A percentile compares a stretch with the other conserved stretches of the same genome.
Conservation (phyloP, 2,329 filamentous ascomycete species). For the Colletotrichum costaricense region DNA sequence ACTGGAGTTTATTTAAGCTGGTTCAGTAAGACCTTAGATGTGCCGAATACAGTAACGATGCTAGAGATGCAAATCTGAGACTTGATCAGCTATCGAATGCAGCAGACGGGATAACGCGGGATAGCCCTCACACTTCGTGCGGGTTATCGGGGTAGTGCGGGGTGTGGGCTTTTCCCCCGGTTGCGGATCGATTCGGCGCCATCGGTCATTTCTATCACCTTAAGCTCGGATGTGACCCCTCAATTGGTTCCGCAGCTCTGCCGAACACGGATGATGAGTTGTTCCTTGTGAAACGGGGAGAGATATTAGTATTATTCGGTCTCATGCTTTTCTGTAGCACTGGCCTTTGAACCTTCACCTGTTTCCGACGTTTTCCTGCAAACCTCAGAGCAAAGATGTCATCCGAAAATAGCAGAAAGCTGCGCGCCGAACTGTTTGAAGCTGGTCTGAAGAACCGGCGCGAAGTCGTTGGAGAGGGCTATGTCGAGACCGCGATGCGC, state of each 20-base stretch:
- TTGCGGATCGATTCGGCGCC: not conserved
- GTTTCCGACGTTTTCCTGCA: not conserved
- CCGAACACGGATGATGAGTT: not conserved
- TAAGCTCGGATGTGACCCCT: not conserved
- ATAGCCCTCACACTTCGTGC: not conserved
- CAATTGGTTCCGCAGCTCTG: not conserved
- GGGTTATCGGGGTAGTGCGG: not conserved
- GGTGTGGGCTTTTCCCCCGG: not conserved
- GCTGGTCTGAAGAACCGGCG: conserved; percentile 69
- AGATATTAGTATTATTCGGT: not conserved
- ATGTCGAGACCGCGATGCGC: conserved; percentile 66
- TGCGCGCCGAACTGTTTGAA: conserved; percentile 61
- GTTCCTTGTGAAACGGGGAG: not conserved
- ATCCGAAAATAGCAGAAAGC: conserved; percentile 18
- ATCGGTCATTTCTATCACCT: not conserved
- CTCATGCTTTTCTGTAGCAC: not conserved
- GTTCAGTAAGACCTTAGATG: not conserved
- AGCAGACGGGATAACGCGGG: not conserved
- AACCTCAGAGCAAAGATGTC: not conserved
- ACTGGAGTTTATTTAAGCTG: conserved; percentile 14
- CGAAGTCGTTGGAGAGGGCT: conserved; percentile 67
- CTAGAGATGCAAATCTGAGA: no score
- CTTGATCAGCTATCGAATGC: no score
- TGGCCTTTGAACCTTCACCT: not conserved
- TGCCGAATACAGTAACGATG: no score